phyloP scores from a whole-genome alignment of 2,329 filamentous ascomycete species.

The Colletotrichum lentis region DNA sequence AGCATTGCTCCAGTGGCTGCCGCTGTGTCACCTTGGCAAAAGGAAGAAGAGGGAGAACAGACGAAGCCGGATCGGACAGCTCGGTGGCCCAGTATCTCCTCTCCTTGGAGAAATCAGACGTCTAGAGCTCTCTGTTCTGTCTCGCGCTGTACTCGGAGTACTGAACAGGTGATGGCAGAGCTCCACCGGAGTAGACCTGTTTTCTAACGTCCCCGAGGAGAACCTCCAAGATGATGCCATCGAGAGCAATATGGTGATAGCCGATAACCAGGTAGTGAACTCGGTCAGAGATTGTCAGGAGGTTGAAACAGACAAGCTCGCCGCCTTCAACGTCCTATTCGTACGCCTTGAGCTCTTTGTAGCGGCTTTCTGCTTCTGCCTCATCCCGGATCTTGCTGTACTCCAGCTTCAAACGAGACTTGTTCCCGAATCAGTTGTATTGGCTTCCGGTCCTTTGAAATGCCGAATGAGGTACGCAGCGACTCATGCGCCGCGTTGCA shows the following conservation, averaged over 20 bases:
- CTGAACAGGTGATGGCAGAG: neutral
- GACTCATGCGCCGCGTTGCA: slow-evolving; percentile 49
- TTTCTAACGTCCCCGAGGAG: slow-evolving; percentile 6
- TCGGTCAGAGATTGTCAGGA: neutral
- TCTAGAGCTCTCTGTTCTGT: neutral
- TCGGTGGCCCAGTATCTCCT: neutral
- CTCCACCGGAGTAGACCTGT: slow-evolving; percentile 2
- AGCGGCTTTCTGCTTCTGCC: neutral
- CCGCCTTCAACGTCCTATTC: neutral
- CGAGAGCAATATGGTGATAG: slow-evolving; percentile 9
- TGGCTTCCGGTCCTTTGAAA: neutral
- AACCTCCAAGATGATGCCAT: slow-evolving; percentile 10
- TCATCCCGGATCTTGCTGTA: neutral
- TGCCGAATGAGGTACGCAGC: slow-evolving; percentile 45
- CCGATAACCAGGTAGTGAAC: slow-evolving; percentile 1
- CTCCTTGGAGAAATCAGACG: neutral
- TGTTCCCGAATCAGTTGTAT: neutral
- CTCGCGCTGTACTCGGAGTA: slow-evolving; percentile 1
- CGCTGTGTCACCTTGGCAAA: slow-evolving; percentile 12
- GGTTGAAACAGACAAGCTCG: neutral
- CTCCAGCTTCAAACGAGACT: slow-evolving; percentile 1
- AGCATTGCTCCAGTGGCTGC: slow-evolving; percentile 2
- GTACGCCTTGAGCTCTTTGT: neutral
- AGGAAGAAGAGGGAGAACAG: neutral
- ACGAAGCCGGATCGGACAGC: neutral